Conservation (phyloP, 192 early-diverging fungal species). For the Gonapodya prolifera region DNA sequence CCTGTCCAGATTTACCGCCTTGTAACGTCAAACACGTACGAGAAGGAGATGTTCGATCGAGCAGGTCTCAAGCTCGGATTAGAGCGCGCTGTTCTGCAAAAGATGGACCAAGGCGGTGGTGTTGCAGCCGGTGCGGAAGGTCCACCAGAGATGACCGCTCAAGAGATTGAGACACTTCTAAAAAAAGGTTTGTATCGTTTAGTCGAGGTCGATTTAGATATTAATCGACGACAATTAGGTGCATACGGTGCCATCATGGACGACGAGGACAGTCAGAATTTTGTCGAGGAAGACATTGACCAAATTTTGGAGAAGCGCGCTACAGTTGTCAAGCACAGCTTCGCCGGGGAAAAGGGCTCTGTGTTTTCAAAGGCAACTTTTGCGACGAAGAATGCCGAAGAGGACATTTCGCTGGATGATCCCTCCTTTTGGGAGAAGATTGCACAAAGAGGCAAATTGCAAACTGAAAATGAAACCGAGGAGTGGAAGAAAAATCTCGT, state of each 20-base stretch:
- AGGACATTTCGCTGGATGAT: constrained; percentile 65
- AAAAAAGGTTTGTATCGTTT: neutral
- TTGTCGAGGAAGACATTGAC: constrained; percentile 82
- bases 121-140: constrained; percentile 29
- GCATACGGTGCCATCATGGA: constrained; percentile 80
- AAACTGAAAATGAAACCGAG: constrained; percentile 36
- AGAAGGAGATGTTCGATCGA: constrained; percentile 80
- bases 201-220: neutral
- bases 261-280: constrained; percentile 56
- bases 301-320: constrained; percentile 66
- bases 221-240: constrained; percentile 19
- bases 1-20: constrained; percentile 66
- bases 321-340: constrained; percentile 55
- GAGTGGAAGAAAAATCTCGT: constrained; percentile 46
- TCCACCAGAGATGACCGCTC: constrained; percentile 10
- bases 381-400: constrained; percentile 22
- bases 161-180: neutral
- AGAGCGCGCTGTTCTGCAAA: constrained; percentile 63
- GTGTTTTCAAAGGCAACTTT: constrained; percentile 85
- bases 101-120: constrained; percentile 45
- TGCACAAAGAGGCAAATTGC: constrained; percentile 59
- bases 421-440: constrained; percentile 86
- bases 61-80: constrained; percentile 78
- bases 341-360: constrained; percentile 39
- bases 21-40: constrained; percentile 71